phyloP scores from a whole-genome alignment of 169 alveolate genomes.

The Plasmodium cynomolgi region DNA sequence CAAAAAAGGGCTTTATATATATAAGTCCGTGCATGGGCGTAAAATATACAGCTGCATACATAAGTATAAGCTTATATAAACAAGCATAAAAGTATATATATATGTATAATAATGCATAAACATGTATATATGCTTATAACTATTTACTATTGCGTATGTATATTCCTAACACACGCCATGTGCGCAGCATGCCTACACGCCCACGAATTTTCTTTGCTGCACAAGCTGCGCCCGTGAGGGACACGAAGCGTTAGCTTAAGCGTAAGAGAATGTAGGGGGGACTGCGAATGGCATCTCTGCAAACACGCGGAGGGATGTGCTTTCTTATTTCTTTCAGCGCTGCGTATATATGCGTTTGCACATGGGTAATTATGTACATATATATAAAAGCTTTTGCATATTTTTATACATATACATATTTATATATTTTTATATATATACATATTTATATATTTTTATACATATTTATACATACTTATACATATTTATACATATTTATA shows the following conservation, averaged over 20 bases:
- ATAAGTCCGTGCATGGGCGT: not conserved
- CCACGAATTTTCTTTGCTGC: not conserved
- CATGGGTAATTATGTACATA: not conserved
- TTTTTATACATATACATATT: not conserved
- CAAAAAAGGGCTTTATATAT: not conserved
- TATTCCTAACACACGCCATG: not conserved
- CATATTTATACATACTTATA: too few species aligned
- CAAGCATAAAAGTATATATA: not conserved
- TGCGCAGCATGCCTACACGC: not conserved
- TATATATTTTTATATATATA: slow-evolving; percentile 2
- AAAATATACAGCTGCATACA: not conserved
- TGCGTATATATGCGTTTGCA: not conserved
- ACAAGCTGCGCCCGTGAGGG: not conserved
- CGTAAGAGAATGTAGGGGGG: not conserved
- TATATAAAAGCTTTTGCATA: not conserved
- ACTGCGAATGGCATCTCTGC: not conserved
- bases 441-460: not conserved
- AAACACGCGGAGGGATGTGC: not conserved
- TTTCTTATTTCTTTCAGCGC: slow-evolving; percentile 17
- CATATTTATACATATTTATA: not conserved
- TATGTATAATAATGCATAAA: not conserved
- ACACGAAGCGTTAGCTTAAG: slow-evolving; percentile 6
- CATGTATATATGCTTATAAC: not conserved
- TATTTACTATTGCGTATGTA: not conserved
- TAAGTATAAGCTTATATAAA: not conserved